Evolutionary conservation across 78 protist genomes (phyloP).

Genomic region (Paratrimastix pyriformis): DNA sequence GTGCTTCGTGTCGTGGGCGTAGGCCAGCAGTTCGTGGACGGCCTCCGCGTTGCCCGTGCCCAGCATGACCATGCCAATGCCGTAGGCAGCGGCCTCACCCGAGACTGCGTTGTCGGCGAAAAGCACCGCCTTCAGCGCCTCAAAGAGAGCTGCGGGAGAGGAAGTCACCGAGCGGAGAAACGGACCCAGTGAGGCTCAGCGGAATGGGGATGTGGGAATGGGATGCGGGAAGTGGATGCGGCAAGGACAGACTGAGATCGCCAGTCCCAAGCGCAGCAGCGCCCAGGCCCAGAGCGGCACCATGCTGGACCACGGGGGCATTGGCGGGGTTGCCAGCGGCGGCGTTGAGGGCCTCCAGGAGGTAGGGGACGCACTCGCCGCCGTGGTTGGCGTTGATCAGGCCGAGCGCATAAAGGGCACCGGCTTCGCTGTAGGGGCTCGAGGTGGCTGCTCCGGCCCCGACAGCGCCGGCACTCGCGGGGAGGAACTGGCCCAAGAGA

Average conservation of each 20-base stretch:
- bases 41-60: slow-evolving; percentile 66
- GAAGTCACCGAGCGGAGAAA: too few relatives aligned
- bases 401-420: slow-evolving; percentile 93
- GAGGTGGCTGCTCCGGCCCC: not conserved
- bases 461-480: slow-evolving; percentile 23
- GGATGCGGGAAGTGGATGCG: too few relatives aligned
- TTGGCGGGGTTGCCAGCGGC: slow-evolving; percentile 5
- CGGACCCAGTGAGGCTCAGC: too few relatives aligned
- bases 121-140: slow-evolving; percentile 49
- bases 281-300: slow-evolving; percentile 93
- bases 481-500: slow-evolving; percentile 71
- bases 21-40: slow-evolving; percentile 69
- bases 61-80: slow-evolving; percentile 86
- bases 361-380: slow-evolving; percentile 38
- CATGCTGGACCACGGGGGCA: slow-evolving; percentile 78
- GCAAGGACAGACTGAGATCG: not conserved
- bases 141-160: slow-evolving; percentile 56
- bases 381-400: slow-evolving; percentile 90
- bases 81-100: slow-evolving; percentile 93
- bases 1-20: slow-evolving; percentile 93
- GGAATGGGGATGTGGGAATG: too few relatives aligned
- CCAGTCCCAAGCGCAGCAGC: slow-evolving; percentile 76
- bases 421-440: slow-evolving; percentile 82
- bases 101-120: slow-evolving; percentile 73
- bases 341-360: slow-evolving; percentile 28